Evolutionary conservation across 225 moss, liverwort and hornwort species (phyloP).

Genomic region (Pseudisothecium myosuroides): DNA sequence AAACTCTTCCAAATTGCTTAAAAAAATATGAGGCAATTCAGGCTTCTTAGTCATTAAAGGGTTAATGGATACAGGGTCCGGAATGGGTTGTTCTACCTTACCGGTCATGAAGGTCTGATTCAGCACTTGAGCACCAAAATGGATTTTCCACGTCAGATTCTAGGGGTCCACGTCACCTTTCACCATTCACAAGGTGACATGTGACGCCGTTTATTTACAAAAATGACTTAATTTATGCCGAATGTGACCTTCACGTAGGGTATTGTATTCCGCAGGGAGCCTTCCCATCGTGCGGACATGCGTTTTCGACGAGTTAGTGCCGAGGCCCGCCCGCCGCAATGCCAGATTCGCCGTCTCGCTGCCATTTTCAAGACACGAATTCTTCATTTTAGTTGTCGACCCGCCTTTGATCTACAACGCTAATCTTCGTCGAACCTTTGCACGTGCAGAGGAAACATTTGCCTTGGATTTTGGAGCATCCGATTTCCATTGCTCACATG

Average conservation of each 20-base stretch:
- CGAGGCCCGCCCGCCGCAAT: not conserved
- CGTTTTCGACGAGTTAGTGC: not conserved
- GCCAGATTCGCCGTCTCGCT: not conserved
- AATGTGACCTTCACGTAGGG: not conserved
- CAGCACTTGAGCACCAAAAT: accelerated
- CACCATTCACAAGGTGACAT: not conserved
- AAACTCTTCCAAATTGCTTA: too few relatives aligned
- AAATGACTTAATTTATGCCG: not conserved
- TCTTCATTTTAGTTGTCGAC: not conserved
- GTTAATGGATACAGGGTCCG: too few relatives aligned
- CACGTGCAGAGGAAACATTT: not conserved
- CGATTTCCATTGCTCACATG: not conserved
- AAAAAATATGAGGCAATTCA: too few relatives aligned
- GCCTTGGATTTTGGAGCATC: not conserved
- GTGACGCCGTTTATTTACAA: too few relatives aligned
- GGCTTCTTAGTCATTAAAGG: too few relatives aligned
- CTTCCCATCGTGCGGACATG: not conserved
- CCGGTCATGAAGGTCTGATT: not conserved
- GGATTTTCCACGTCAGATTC: not conserved
- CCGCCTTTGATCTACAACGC: not conserved
- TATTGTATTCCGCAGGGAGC: not conserved
- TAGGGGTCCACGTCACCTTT: accelerated
- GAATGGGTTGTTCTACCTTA: not conserved
- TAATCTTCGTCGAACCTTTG: not conserved
- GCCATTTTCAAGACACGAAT: not conserved